Conservation (phyloP, 441 rosid species). For the Breynia disticha region DNA sequence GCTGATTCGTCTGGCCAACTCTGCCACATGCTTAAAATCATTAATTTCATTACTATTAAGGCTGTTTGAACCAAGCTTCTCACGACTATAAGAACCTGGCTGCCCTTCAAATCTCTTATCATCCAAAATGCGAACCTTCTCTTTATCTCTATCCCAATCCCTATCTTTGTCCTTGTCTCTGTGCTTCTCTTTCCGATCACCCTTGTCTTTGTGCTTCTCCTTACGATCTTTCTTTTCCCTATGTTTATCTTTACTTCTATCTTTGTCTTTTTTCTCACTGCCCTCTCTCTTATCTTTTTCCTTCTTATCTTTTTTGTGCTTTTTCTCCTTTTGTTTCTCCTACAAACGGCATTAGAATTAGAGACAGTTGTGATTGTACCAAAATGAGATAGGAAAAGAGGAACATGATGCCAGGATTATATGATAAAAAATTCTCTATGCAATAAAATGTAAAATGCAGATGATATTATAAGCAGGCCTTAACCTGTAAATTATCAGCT, state of each 20-base stretch:
- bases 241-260: slow-evolving; percentile 41
- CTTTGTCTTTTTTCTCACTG: slow-evolving; percentile 46
- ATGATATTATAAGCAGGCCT: too few relatives aligned
- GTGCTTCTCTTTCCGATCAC: slow-evolving; percentile 37
- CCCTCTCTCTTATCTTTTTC: slow-evolving; percentile 43
- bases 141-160: slow-evolving; percentile 27
- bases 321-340: slow-evolving; percentile 60
- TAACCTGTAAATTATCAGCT: too few relatives aligned
- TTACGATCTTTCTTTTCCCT: slow-evolving; percentile 45
- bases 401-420: too few relatives aligned
- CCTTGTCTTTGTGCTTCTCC: slow-evolving; percentile 38
- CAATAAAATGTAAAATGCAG: too few relatives aligned
- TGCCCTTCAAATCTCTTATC: slow-evolving; percentile 32
- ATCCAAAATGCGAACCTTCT: slow-evolving; percentile 23
- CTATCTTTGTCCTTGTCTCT: slow-evolving; percentile 6
- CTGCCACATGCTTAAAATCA: slow-evolving; percentile 37
- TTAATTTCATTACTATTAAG: slow-evolving; percentile 22
- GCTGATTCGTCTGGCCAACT: slow-evolving; percentile 45
- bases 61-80: slow-evolving; percentile 23
- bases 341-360: slow-evolving; percentile 14
- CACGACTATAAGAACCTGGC: slow-evolving; percentile 20
- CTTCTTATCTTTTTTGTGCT: slow-evolving; percentile 45
- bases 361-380: not conserved
- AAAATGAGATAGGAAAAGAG: not conserved
- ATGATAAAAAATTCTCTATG: too few relatives aligned